phyloP scores from a whole-genome alignment of 1,139 yeast genomes.

The Candida smagusa region DNA sequence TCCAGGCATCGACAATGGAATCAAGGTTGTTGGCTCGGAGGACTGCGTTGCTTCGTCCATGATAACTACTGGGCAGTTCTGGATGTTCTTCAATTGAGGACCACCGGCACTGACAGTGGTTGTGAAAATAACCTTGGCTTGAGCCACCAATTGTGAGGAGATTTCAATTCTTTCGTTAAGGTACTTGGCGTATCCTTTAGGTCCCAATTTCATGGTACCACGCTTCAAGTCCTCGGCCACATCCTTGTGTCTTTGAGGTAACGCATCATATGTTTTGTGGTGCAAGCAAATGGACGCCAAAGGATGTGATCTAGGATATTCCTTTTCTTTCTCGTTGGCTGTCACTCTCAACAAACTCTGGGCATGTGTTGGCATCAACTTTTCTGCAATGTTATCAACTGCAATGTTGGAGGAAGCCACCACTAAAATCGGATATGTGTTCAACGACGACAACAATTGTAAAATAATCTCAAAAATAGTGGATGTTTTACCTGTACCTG shows the following conservation, averaged over 20 bases:
- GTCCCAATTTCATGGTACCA: slow-evolving; percentile 32
- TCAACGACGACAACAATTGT: slow-evolving; percentile 53
- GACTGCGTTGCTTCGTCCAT: slow-evolving; percentile 51
- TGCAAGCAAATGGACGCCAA: slow-evolving; percentile 61
- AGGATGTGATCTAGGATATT: slow-evolving; percentile 54
- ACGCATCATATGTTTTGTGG: slow-evolving; percentile 50
- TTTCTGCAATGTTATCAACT: slow-evolving; percentile 73
- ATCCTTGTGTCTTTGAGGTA: slow-evolving; percentile 44
- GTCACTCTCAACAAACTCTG: slow-evolving; percentile 58
- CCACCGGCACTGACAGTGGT: slow-evolving; percentile 75
- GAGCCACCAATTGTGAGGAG: slow-evolving; percentile 51
- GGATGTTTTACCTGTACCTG: slow-evolving; percentile 68
- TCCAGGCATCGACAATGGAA: slow-evolving; percentile 67
- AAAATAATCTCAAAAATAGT: slow-evolving; percentile 64
- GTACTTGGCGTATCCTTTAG: slow-evolving; percentile 47
- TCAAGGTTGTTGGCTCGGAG: slow-evolving; percentile 65
- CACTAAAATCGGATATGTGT: slow-evolving; percentile 63
- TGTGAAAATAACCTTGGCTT: slow-evolving; percentile 67
- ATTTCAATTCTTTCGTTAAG: slow-evolving; percentile 41
- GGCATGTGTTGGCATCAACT: slow-evolving; percentile 49
- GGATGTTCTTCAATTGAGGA: slow-evolving; percentile 52
- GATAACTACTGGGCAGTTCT: slow-evolving; percentile 61
- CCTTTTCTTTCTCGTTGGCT: slow-evolving; percentile 58
- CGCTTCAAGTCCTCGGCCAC: slow-evolving; percentile 38
- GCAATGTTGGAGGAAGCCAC: slow-evolving; percentile 79